phyloP scores from a whole-genome alignment of 768 basidiomycete genomes.

The Boletus rex-veris region DNA sequence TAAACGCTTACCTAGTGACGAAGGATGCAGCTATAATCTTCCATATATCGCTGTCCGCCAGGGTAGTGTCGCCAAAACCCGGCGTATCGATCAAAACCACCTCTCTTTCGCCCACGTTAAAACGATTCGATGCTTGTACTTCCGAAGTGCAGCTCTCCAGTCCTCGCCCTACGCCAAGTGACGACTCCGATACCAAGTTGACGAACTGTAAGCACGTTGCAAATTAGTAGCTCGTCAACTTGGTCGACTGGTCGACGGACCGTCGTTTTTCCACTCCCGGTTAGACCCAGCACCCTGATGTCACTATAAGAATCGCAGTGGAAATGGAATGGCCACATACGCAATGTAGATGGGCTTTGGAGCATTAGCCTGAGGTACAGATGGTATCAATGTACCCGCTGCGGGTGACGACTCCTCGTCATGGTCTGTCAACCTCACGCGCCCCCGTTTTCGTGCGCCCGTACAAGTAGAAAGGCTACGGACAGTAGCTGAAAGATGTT shows the following conservation, averaged over 20 bases:
- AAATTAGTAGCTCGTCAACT: background rate
- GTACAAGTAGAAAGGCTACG: background rate
- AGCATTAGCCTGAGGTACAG: background rate
- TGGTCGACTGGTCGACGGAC: slow-evolving; percentile 12
- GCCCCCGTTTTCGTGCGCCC: slow-evolving; percentile 2
- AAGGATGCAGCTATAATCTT: slow-evolving; percentile 45
- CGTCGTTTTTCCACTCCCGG: slow-evolving; percentile 32
- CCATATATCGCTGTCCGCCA: slow-evolving; percentile 47
- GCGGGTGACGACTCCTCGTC: slow-evolving; percentile 17
- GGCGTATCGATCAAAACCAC: slow-evolving; percentile 59
- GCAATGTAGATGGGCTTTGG: slow-evolving; percentile 26
- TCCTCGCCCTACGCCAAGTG: slow-evolving; percentile 28
- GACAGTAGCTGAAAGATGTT: slow-evolving; percentile 8
- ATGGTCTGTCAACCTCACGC: slow-evolving; percentile 11
- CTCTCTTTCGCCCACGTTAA: slow-evolving; percentile 27
- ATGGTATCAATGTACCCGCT: background rate
- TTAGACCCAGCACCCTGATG: slow-evolving; percentile 28
- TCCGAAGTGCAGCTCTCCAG: slow-evolving; percentile 35
- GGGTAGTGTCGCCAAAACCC: slow-evolving; percentile 54
- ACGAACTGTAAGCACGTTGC: slow-evolving; percentile 28
- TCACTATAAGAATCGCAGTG: slow-evolving; percentile 1
- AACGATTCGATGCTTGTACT: slow-evolving; percentile 27
- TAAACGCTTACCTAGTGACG: slow-evolving; percentile 20
- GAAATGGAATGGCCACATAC: slow-evolving; percentile 14
- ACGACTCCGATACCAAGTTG: slow-evolving; percentile 31